Base-by-base conservation (phyloP, 169 alveolate genomes). In the Babesia divergens region DNA sequence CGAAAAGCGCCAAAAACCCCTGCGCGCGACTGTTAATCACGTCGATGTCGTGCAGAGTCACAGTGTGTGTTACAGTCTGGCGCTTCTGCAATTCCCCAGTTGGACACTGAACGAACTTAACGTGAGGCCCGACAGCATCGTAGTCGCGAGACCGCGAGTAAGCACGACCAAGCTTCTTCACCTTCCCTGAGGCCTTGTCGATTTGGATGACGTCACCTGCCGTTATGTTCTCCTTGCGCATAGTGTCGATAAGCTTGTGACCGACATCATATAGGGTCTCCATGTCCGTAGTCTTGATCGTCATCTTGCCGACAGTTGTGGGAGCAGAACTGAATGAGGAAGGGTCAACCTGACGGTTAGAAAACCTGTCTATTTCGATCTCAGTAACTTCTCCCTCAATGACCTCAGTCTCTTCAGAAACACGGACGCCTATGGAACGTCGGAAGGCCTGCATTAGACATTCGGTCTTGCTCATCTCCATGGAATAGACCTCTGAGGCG, bases 331-430 rank as follows among this genome's bases (percentile, higher is more conserved):
- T 68, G 40, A 60, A 40, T 8, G 82, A 49, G 5, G 81, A 13
- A 0, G 82, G 75, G 64, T 49, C 67, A 22, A 65, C 53, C 43
- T 82, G 72, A 74, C 93, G 65, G 62, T 85, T 70, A 54, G 88
- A 43, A 72, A 71, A 81, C 31, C 52, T 51, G 75, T 98, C 99
- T 20, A 97, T 95, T 75, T 96, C 99, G 62, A 98, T 94, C 81
- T 98, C 99, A 46, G 96, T 98, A 9, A 98, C 99, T 91, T 98
- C 99, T 18, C 99, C 99, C 90, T 98, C 99, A 54, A 97, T 96
- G 44, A 98, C 95, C 84, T 98, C 99, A 29, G 98, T 94, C 84
- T 98, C 99, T 86, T 98, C 99, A 75, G 95, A 91, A 42, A 98
- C 97, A 56, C 99, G 92, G 29, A 98, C 98, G n/a, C 99, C 99